Percentiles rank a stretch among this genome's conserved stretches.
These are phyloP conservation scores for Sequoiadendron giganteum DNA, from an alignment of 75 land plant species.

Conservation along the genomic window DNA sequence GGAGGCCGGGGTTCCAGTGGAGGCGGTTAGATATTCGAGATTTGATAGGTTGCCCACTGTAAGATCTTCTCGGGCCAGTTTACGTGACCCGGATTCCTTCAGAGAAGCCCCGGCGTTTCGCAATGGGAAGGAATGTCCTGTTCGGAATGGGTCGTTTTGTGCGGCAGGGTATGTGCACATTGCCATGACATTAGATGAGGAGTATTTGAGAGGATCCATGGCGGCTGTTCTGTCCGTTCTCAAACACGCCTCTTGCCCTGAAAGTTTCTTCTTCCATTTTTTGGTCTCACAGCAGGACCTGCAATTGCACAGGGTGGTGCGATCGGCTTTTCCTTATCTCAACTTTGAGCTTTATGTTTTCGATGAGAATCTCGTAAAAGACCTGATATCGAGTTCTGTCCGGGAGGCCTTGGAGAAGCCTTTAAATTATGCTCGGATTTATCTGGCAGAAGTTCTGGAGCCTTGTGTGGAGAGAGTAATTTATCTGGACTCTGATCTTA, in stretches of 20 bases:
- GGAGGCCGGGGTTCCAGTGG: neutral
- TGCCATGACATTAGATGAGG: slow-evolving; percentile 59
- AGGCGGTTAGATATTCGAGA: neutral
- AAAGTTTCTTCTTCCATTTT: slow-evolving; percentile 85
- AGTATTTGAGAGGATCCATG: slow-evolving; percentile 84
- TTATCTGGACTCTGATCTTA: slow-evolving; percentile 83
- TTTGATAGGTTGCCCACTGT: too few relatives aligned
- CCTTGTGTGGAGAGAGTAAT: slow-evolving; percentile 79
- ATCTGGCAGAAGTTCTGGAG: slow-evolving; percentile 69
- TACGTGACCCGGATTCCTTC: slow-evolving; percentile 23
- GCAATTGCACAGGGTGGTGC: slow-evolving; percentile 41
- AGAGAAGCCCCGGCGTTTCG: slow-evolving; percentile 59
- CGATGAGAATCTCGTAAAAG: slow-evolving; percentile 51
- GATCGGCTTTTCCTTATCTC: slow-evolving; percentile 67
- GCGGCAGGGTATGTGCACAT: slow-evolving; percentile 31
- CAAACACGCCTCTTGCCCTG: slow-evolving; percentile 72
- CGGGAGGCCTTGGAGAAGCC: slow-evolving; percentile 80
- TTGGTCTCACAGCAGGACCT: slow-evolving; percentile 42
- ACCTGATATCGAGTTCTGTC: slow-evolving; percentile 69
- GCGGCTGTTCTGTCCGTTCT: slow-evolving; percentile 80
- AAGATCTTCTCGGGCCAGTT: neutral
- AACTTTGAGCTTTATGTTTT: slow-evolving; percentile 75
- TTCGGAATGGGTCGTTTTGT: neutral
- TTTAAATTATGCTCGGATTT: slow-evolving; percentile 79
- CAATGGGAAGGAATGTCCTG: slow-evolving; percentile 38